Base-by-base conservation (phyloP, 768 basidiomycete genomes). In the Tricholoma saponaceum region DNA sequence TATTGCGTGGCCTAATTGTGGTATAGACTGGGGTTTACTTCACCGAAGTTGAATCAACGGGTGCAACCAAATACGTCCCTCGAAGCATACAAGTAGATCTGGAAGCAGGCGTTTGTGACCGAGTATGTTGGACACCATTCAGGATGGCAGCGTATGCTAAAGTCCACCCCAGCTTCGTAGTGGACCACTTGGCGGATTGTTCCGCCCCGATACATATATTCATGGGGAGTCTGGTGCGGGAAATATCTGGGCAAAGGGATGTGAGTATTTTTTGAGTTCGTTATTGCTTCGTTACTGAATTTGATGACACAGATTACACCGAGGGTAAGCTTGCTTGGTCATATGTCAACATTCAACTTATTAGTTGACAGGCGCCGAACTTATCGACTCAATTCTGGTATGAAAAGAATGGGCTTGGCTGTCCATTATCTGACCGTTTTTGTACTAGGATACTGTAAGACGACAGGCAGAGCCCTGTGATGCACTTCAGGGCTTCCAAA, bases 231-330 rank as follows among this genome's bases (percentile, higher is more conserved):
- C 72, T 1, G 80, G 81, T n/a, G 82, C 94, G 0, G 95, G 94
- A 16, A 97, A 98, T 66, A 96, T 95, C 61, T 97, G 92, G 90
- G 94, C 93, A 14, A 96, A 97, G 75, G 92, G 91, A 80, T 91
- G 90, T 91, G 64, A 74, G 87, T 76, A 41, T 35, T 49, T n/a
- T n/a, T 44, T n/a, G 39, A 18, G 44, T 20, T 20, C n/a, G 22
- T 52, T 18, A 69, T 51, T 57, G 51, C 51, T 22, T 6, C 4
- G 8, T 51, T 16, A 28, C 12, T 32, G 10, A 35, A 32, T 20
- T 61, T n/a, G 9, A 30, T 18, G 26, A 50, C 28, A 33, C 58
- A 91, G 90, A 84, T 72, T 96, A 95, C 67, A 96, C 93, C 2
- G 95, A 95, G 76, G 92, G 93, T 84, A 73, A 63, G 58, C 9